phyloP scores from a whole-genome alignment of 805 yeast species.

The Jamesozyma lodderae region DNA sequence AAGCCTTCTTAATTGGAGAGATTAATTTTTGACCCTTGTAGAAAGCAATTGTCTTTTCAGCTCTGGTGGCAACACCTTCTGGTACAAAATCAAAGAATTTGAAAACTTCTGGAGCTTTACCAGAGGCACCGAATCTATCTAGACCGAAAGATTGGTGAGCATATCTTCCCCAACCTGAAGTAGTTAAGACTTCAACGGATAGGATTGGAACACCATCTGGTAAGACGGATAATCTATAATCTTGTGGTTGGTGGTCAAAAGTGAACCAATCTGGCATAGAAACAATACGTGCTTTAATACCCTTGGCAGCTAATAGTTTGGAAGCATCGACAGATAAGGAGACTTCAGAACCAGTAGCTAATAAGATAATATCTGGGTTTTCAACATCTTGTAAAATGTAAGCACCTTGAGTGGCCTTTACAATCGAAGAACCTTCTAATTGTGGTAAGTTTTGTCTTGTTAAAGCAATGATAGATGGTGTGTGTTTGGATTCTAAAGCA shows the following conservation, averaged over 20 bases:
- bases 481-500: slow-evolving; percentile 50
- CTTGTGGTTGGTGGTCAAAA: slow-evolving; percentile 73
- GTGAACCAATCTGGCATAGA: slow-evolving; percentile 90
- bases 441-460: slow-evolving; percentile 89
- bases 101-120: slow-evolving; percentile 76
- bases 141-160: slow-evolving; percentile 95
- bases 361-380: slow-evolving; percentile 62
- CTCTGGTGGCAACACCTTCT: slow-evolving; percentile 86
- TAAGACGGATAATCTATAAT: slow-evolving; percentile 75
- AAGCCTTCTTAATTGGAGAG: slow-evolving; percentile 73
- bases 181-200: slow-evolving; percentile 88
- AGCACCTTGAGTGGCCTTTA: slow-evolving; percentile 92
- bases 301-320: slow-evolving; percentile 45
- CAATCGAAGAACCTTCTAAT: slow-evolving; percentile 83
- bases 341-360: slow-evolving; percentile 92
- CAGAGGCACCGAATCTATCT: slow-evolving; percentile 94
- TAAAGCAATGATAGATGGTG: slow-evolving; percentile 69
- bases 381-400: slow-evolving; percentile 58
- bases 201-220: slow-evolving; percentile 92
- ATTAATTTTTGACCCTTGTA: slow-evolving; percentile 66
- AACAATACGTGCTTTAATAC: slow-evolving; percentile 68
- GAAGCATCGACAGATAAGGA: slow-evolving; percentile 73
- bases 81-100: slow-evolving; percentile 83
- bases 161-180: slow-evolving; percentile 89
- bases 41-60: slow-evolving; percentile 65